Conservation (phyloP, 371 early-diverging fungal species). For the Rhizopus sp. region DNA sequence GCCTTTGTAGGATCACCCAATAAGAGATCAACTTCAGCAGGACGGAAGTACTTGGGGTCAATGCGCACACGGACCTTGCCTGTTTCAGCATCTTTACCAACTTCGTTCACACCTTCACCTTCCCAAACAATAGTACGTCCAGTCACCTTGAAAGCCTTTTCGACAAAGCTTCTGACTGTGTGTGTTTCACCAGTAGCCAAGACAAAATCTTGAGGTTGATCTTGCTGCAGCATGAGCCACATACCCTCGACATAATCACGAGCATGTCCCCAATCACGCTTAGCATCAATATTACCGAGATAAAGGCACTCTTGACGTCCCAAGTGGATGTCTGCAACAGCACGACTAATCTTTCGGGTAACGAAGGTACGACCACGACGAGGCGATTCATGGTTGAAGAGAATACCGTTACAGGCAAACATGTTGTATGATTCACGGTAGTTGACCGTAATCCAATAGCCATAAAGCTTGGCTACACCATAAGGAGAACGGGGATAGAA, state of each 20-base stretch:
- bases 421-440: constrained; percentile 84
- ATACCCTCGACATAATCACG: constrained; percentile 87
- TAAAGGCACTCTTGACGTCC: constrained; percentile 73
- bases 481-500: constrained; percentile 89
- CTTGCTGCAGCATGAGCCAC: constrained; percentile 89
- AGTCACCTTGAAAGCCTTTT: constrained; percentile 75
- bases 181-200: constrained; percentile 86
- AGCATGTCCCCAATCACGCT: constrained; percentile 91
- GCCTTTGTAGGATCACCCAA: constrained; percentile 84
- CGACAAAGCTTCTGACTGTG: constrained; percentile 82
- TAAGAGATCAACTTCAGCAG: constrained; percentile 84
- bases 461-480: constrained; percentile 85
- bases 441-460: constrained; percentile 82
- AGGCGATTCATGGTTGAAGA: constrained; percentile 89
- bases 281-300: constrained; percentile 84
- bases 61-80: constrained; percentile 73
- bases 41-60: constrained; percentile 82
- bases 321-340: constrained; percentile 78
- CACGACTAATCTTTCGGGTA: constrained; percentile 82
- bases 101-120: constrained; percentile 72
- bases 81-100: constrained; percentile 69
- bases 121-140: constrained; percentile 78
- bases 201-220: constrained; percentile 78
- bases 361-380: constrained; percentile 85
- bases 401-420: constrained; percentile 85